Evolutionary conservation across 116 monocot genomes (phyloP).

Genomic region (Posidonia oceanica): DNA sequence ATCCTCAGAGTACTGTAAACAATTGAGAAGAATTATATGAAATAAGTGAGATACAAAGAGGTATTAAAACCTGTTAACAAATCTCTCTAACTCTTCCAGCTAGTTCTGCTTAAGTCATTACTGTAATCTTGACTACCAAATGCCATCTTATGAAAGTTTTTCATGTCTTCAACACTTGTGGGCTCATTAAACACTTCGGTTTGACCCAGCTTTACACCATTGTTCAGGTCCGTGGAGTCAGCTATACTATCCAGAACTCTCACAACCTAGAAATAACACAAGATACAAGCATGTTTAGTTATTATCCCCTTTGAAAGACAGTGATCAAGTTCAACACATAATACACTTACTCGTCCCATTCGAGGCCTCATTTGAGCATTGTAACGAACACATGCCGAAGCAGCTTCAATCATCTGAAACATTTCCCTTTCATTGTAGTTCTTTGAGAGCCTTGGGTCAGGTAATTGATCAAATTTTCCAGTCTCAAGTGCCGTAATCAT

Average conservation of each 20-base stretch:
- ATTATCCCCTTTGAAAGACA: neutral
- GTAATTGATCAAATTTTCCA: slow-evolving; percentile 41
- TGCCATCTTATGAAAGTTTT: slow-evolving; percentile 56
- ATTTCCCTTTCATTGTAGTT: slow-evolving; percentile 67
- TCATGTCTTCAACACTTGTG: slow-evolving; percentile 40
- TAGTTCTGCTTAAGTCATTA: slow-evolving; percentile 41
- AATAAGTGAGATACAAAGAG: no score
- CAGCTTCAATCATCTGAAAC: slow-evolving; percentile 87
- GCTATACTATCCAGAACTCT: slow-evolving; percentile 63
- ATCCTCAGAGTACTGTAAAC: no score
- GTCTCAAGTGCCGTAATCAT: slow-evolving; percentile 51
- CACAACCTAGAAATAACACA: slow-evolving; percentile 33
- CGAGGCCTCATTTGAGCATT: slow-evolving; percentile 77
- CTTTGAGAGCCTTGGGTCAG: slow-evolving; percentile 54
- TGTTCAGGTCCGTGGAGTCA: slow-evolving; percentile 54
- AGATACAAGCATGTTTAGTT: neutral
- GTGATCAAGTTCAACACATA: neutral
- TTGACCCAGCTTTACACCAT: slow-evolving; percentile 62
- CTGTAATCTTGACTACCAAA: slow-evolving; percentile 61
- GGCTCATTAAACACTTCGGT: slow-evolving; percentile 45
- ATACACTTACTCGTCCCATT: slow-evolving; percentile 62
- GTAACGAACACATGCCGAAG: slow-evolving; percentile 82
- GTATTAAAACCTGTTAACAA: no score
- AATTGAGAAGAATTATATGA: no score
- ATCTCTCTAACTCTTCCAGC: neutral